Evolutionary conservation across 257 asterid species (phyloP).

Genomic region (Linaria vulgaris): DNA sequence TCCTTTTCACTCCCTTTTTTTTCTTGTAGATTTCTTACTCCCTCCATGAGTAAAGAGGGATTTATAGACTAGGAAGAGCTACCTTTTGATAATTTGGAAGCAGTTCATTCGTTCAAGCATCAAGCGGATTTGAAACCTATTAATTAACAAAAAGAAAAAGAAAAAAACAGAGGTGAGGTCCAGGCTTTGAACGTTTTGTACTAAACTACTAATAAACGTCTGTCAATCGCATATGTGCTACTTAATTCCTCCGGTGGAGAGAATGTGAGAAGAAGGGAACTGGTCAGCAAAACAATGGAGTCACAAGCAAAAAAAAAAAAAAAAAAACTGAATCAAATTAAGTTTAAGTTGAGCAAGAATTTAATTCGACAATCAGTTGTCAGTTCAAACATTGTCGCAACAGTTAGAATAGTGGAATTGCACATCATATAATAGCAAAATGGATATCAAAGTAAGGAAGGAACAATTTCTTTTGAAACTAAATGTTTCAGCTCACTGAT

Average conservation of each 20-base stretch:
- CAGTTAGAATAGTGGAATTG: not conserved
- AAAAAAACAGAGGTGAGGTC: not conserved
- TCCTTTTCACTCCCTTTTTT: too few relatives aligned
- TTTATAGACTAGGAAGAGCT: too few relatives aligned
- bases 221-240: not conserved
- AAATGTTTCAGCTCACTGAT: too few relatives aligned
- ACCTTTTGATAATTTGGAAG: too few relatives aligned
- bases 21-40: too few relatives aligned
- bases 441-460: too few relatives aligned
- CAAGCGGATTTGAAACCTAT: too few relatives aligned
- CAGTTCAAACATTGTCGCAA: not conserved
- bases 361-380: not conserved
- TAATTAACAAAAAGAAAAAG: too few relatives aligned
- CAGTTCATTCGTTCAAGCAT: not conserved
- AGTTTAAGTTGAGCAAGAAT: not conserved
- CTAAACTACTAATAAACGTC: not conserved
- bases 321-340: too few relatives aligned
- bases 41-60: too few relatives aligned
- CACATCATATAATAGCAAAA: too few relatives aligned
- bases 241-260: not conserved
- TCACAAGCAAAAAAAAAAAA: not conserved
- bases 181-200: not conserved
- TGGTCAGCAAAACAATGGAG: not conserved
- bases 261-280: not conserved
- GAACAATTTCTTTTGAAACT: too few relatives aligned